Base-by-base conservation (phyloP, 352 stramenopile genomes). In the Sclerospora graminicola region DNA sequence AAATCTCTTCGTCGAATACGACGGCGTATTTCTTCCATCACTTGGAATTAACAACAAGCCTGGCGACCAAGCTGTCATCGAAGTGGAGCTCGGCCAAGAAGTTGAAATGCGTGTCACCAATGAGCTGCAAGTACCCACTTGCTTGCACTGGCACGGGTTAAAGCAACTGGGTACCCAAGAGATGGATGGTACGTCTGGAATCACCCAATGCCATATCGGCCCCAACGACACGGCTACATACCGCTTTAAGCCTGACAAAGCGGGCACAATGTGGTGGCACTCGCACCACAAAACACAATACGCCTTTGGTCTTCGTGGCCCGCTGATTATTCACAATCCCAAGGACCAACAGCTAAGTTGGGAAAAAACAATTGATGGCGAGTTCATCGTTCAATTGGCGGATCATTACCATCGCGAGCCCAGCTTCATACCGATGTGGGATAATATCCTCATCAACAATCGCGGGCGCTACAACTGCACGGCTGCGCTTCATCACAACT, bases 261-360 rank as follows among this genome's bases (percentile, higher is more conserved):
- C 50, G 6, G 62, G 58, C 13, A 63, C 46, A 4, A 66, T 66
- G 31, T 73, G 63, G 63, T 73, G 51, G 51, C 63, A 73, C 35
- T 46, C 47, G 18, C 63, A 73, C 32, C 39, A 69, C 21, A 37
- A 18, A 4, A 34, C 45, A 0, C 51, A 69, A 23, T 73, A 69
- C 23, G 54, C 54, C 2, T 66, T 52, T 29, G 59, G 63, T 2
- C 49, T 73, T 8, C 59, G 60, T 20, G 63, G 59, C 0, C 51
- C 63, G 5, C 31, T 73, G 6, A 36, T 73, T 30, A 52, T 69
- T 24, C 51, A 67, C 27, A 19, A 38, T 26, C 49, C 60, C 14
- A 26, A 28, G 15, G 46, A 42, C 13, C 18, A 58, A 37, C 41
- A 7, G 19, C 36, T 54, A 10, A 1, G n/a, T 0, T 60, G 51